Conservation (phyloP, 1,284 basidiomycete species). For the Peniophora sp. region DNA sequence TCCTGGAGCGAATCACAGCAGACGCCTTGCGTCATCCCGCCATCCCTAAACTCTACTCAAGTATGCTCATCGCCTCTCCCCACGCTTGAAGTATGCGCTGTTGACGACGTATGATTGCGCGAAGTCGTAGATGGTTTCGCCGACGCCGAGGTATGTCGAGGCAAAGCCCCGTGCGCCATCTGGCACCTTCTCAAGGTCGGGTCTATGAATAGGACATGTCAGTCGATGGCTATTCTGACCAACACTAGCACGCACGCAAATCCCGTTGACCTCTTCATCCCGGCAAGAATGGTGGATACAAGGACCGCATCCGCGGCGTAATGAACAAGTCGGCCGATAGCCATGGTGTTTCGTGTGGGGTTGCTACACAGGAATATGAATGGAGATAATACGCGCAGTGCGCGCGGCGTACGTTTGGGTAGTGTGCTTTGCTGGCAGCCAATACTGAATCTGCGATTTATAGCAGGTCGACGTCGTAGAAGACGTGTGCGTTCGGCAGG, state of each 20-base stretch:
- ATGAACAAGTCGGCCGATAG: slow-evolving; percentile 74
- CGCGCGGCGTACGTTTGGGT: no score
- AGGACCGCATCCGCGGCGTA: slow-evolving; percentile 82
- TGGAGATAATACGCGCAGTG: no score
- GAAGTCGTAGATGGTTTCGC: slow-evolving; percentile 85
- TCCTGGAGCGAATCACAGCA: background rate
- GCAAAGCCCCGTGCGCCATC: slow-evolving; percentile 70
- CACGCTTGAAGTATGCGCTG: slow-evolving; percentile 64
- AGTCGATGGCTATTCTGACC: background rate
- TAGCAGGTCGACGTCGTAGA: no score
- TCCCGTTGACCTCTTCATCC: slow-evolving; percentile 85
- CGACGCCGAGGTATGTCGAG: slow-evolving; percentile 79
- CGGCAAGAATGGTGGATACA: slow-evolving; percentile 84
- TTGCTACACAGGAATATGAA: no score
- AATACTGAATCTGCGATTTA: no score
- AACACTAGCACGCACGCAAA: slow-evolving; percentile 61
- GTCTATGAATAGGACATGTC: slow-evolving; percentile 31
- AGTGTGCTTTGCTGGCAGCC: no score
- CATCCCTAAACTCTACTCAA: slow-evolving; percentile 23
- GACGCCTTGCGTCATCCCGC: background rate
- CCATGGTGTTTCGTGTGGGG: no score
- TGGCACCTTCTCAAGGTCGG: slow-evolving; percentile 59
- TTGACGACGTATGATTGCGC: slow-evolving; percentile 75
- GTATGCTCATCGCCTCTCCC: slow-evolving; percentile 12
- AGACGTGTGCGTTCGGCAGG: no score